phyloP scores from a whole-genome alignment of 192 early-diverging fungal species.

The Backusella tuberculispora region DNA sequence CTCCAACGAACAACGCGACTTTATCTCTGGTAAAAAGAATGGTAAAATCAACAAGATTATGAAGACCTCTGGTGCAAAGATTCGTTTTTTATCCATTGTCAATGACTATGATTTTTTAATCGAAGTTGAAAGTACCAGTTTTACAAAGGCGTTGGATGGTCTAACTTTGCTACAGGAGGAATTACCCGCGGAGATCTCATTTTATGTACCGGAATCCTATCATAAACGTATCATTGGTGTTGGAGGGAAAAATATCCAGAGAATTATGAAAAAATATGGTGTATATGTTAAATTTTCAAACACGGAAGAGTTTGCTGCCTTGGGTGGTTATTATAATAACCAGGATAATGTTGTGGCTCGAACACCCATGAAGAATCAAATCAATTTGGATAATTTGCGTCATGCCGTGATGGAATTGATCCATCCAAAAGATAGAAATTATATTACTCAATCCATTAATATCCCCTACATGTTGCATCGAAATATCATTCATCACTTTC shows the following conservation, averaged over 20 bases:
- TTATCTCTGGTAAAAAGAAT: conserved; percentile 88
- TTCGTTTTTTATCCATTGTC: conserved; percentile 62
- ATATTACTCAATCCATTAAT: conserved; percentile 47
- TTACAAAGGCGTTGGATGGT: conserved; percentile 67
- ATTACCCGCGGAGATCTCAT: conserved; percentile 83
- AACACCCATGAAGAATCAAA: conserved; percentile 82
- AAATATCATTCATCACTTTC: conserved; percentile 44
- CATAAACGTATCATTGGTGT: conserved; percentile 91
- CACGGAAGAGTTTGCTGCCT: conserved; percentile 72
- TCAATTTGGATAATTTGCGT: conserved; percentile 69
- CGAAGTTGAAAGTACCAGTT: conserved; percentile 62
- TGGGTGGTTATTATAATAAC: conserved; percentile 84
- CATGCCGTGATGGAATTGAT: conserved; percentile 63
- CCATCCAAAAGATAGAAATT: conserved; percentile 53
- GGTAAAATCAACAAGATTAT: conserved; percentile 89
- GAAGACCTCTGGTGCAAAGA: conserved; percentile 69
- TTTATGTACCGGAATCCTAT: conserved; percentile 79
- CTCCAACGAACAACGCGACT: conserved; percentile 79
- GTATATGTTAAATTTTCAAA: conserved; percentile 92
- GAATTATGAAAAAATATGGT: conserved; percentile 89
- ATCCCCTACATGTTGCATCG: conserved; percentile 68
- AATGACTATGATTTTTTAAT: conserved; percentile 84
- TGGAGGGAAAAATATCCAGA: conserved; percentile 86
- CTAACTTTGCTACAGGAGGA: conserved; percentile 75
- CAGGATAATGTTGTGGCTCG: conserved; percentile 84